A percentile compares a stretch with the other conserved stretches of the same genome.
Conservation (phyloP, 257 asterid species). For the Solanum acaule region DNA sequence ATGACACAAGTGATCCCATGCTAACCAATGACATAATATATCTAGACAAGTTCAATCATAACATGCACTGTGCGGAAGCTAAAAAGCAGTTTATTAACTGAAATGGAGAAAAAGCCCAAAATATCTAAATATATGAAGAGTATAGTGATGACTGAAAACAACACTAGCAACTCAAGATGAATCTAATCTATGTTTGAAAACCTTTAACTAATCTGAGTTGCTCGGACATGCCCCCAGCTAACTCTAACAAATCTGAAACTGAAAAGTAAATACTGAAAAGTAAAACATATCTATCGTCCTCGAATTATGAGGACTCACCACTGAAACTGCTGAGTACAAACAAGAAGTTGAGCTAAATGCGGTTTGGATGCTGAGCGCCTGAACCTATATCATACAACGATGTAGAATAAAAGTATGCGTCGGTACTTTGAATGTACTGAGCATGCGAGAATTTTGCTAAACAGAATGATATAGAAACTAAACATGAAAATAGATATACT, state of each 20-base stretch:
- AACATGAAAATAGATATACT: too few species aligned
- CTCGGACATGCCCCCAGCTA: background rate
- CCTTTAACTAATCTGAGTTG: background rate
- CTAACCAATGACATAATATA: background rate
- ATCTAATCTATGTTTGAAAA: too few species aligned
- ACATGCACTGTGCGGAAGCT: too few species aligned
- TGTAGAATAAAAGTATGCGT: background rate
- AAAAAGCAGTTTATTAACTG: too few species aligned
- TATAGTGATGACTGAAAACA: background rate
- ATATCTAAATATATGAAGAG: background rate
- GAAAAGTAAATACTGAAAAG: too few species aligned
- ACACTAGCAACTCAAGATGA: background rate
- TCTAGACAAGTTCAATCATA: too few species aligned
- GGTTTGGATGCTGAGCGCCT: background rate
- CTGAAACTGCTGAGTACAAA: background rate
- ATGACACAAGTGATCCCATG: background rate
- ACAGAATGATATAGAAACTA: background rate
- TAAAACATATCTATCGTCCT: background rate
- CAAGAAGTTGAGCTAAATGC: background rate
- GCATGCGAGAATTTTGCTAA: background rate
- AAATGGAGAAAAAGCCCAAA: background rate
- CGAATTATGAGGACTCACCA: background rate
- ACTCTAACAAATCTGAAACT: background rate
- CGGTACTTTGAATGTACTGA: too few species aligned
- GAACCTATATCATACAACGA: background rate